Evolutionary conservation across 2,329 filamentous ascomycete genomes (phyloP), one percentile per base, ranked within the genome.

Genomic region (Lasiodiplodia theobromae): DNA sequence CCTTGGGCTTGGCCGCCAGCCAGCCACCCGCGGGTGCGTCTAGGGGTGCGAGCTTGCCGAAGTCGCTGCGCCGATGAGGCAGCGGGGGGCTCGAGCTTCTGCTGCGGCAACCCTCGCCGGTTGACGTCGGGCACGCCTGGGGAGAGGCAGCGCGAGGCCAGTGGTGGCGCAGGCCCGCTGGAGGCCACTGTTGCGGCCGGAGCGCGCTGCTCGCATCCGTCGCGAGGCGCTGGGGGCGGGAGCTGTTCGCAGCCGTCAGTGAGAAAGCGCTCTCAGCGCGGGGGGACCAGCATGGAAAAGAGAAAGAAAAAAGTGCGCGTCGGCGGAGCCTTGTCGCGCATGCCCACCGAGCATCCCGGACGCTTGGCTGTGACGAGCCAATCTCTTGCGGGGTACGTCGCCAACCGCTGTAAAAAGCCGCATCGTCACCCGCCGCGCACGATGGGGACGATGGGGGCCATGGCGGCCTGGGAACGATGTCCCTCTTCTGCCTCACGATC

Each of bases 321-420:
- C 25, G 57, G 28, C 28, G 28, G 28, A 58, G 54, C 54, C 54
- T 37, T 34, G 54, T 37, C 34, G 54, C 57, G 56, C 37, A 47
- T 16, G 28, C 56, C 56, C 56, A 31, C 60, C 8, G 47, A 18
- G 44, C 60, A 63, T 63, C 60, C 60, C 37, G 44, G 60, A 21
- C 44, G 60, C 60, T 63, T 63, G 60, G 60, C 60, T 63, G 60
- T 38, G 60, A 63, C 44, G 44, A 62, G 60, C 60, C 60, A 51
- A 51, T 63, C 60, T 63, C 52, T 44, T 63, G 60, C 60, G 60
- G 60, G 60, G 60, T 63, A 63, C 40, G 56, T 62, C 57, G 57
- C 57, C 16, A 49, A 60, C 28, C 28, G 31, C 60, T 63, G 60
- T 63, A 63, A 63, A 63, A 63, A 63, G 60, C 60, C 60, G 60